Conservation (phyloP, 495 filamentous ascomycete genomes). For the Extremus antarcticus region DNA sequence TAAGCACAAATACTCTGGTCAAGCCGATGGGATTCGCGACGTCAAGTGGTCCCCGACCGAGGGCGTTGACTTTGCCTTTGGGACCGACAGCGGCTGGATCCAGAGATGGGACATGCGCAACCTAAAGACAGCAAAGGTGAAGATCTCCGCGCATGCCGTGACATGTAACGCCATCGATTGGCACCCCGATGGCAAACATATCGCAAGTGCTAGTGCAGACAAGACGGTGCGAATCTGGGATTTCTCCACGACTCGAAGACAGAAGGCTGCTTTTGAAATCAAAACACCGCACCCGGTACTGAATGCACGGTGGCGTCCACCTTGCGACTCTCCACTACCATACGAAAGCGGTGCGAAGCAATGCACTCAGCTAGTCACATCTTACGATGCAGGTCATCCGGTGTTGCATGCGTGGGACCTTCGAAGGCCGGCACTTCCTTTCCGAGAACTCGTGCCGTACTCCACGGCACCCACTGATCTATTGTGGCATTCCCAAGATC, state of each 20-base stretch:
- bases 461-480: conserved; percentile 60
- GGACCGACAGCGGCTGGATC: conserved; percentile 73
- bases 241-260: conserved; percentile 67
- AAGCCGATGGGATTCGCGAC: conserved; percentile 71
- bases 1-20: conserved; percentile 47
- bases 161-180: conserved; percentile 77
- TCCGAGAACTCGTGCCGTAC: conserved; percentile 71
- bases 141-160: conserved; percentile 75
- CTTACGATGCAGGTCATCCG: conserved; percentile 55
- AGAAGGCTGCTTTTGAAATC: conserved; percentile 57
- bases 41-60: conserved; percentile 82
- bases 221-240: conserved; percentile 87
- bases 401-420: conserved; percentile 87
- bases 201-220: conserved; percentile 75
- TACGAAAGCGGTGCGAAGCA: conserved; percentile 51
- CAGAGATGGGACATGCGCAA: conserved; percentile 62
- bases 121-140: conserved; percentile 47
- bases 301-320: conserved; percentile 76
- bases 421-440: conserved; percentile 73
- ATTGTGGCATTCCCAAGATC: conserved; percentile 81
- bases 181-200: conserved; percentile 89
- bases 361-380: conserved; percentile 57
- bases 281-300: conserved; percentile 58
- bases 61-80: conserved; percentile 75
- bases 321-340: conserved; percentile 58